A percentile compares a stretch with the other conserved stretches of the same genome.
Conservation (phyloP, 768 basidiomycete species). For the Boletus reticulatus region DNA sequence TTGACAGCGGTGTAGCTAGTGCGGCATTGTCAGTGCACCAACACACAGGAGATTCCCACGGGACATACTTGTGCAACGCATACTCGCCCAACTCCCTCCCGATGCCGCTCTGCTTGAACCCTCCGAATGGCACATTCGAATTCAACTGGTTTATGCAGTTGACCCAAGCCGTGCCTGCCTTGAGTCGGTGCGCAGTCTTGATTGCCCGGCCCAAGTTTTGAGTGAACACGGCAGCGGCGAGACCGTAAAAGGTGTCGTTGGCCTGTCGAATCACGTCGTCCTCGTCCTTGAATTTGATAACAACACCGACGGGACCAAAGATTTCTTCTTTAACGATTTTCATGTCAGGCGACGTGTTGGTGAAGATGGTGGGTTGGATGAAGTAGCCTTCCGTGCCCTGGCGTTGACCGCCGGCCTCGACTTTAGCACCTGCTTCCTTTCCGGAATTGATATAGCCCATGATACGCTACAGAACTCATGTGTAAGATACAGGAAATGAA, state of each 20-base stretch:
- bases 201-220: conserved; percentile 74
- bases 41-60: neutral
- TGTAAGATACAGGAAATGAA: neutral
- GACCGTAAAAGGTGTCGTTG: conserved; percentile 86
- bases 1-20: conserved; percentile 24
- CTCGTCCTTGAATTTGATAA: conserved; percentile 73
- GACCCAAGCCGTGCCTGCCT: conserved; percentile 82
- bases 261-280: conserved; percentile 68
- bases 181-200: conserved; percentile 65
- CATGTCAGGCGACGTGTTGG: conserved; percentile 64
- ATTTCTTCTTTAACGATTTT: conserved; percentile 76
- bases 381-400: conserved; percentile 65
- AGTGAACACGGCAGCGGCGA: conserved; percentile 86
- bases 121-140: conserved; percentile 70
- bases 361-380: conserved; percentile 74
- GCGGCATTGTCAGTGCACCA: neutral
- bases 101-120: conserved; percentile 81
- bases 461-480: conserved; percentile 51
- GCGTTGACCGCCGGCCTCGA: conserved; percentile 61
- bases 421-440: conserved; percentile 65
- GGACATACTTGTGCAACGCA: conserved; percentile 52
- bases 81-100: conserved; percentile 82
- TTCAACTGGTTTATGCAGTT: conserved; percentile 32
- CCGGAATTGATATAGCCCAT: conserved; percentile 79
- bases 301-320: conserved; percentile 76